Evolutionary conservation across 345 rosid genomes (phyloP).

Genomic region (Salix exigua): DNA sequence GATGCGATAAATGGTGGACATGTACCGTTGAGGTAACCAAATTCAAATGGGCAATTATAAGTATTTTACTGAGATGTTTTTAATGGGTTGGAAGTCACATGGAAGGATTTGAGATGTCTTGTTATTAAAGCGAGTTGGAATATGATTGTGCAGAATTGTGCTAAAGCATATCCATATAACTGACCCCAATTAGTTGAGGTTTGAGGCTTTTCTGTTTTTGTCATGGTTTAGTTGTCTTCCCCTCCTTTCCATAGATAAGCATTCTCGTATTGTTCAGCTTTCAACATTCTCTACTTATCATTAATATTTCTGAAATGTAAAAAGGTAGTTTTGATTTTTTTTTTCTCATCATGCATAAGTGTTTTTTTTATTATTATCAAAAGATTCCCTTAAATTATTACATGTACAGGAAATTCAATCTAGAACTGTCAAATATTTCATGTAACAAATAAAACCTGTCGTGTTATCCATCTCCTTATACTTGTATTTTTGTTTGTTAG

Average conservation of each 20-base stretch:
- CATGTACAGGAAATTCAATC: background rate
- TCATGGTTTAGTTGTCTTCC: background rate
- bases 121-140: background rate
- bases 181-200: background rate
- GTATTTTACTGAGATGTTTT: background rate
- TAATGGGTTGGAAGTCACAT: background rate
- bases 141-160: background rate
- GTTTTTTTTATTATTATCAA: too few relatives aligned
- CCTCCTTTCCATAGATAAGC: background rate
- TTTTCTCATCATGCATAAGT: background rate
- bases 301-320: background rate
- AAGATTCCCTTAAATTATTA: background rate
- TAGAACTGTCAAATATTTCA: background rate
- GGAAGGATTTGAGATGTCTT: background rate
- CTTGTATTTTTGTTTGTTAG: background rate
- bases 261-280: background rate
- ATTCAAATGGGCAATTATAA: background rate
- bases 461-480: background rate
- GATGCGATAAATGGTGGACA: background rate
- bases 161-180: background rate
- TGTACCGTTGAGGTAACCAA: background rate
- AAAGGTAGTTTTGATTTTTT: background rate
- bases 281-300: background rate
- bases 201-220: background rate
- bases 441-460: background rate